A percentile compares a stretch with the other conserved stretches of the same genome.
phyloP scores from a whole-genome alignment of 345 rosid genomes.

The Murraya koenigii region DNA sequence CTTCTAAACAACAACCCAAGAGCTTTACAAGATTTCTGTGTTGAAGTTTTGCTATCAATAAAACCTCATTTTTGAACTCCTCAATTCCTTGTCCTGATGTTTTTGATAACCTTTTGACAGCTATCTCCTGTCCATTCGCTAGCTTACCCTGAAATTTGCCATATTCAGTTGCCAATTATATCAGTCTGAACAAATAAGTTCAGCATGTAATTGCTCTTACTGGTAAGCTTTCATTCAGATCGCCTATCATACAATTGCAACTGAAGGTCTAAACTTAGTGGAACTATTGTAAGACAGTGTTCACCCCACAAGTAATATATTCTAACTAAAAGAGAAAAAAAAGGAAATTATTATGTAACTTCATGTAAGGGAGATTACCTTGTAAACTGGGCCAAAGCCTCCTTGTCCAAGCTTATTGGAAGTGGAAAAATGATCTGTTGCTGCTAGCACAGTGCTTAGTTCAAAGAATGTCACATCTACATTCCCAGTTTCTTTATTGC shows the following conservation, averaged over 20 bases:
- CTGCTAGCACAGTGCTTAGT: not conserved
- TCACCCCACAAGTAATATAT: not conserved
- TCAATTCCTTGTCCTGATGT: not conserved
- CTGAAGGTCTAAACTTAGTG: too few species aligned
- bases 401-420: slow-evolving; percentile 20
- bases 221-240: too few species aligned
- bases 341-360: not conserved
- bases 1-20: slow-evolving; percentile 23
- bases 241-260: too few species aligned
- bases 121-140: not conserved
- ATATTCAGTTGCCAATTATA: not conserved
- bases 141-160: slow-evolving; percentile 2
- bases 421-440: slow-evolving; percentile 19
- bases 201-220: not conserved
- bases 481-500: not conserved
- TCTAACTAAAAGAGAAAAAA: not conserved
- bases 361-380: slow-evolving; percentile 10
- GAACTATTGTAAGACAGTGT: not conserved
- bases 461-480: not conserved
- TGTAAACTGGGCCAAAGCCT: not conserved
- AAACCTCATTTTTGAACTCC: slow-evolving; percentile 14
- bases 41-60: slow-evolving; percentile 9
- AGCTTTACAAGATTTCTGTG: slow-evolving; percentile 16
- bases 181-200: not conserved
- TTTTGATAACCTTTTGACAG: not conserved